Base-by-base conservation (phyloP, 352 stramenopile genomes). In the Discostella stelligera region DNA sequence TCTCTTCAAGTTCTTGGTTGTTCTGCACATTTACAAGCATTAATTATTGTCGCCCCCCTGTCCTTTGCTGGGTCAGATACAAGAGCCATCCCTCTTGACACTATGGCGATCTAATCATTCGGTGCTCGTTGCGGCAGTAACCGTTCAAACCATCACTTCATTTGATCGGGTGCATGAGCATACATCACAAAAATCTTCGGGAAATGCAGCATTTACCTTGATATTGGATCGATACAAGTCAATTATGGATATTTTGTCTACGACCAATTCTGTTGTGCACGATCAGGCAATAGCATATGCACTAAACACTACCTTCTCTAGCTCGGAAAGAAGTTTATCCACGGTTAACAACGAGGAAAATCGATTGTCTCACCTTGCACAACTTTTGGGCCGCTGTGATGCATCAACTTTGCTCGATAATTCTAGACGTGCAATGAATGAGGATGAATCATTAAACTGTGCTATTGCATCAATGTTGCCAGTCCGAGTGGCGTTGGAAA, bases 401-500 rank as follows among this genome's bases (percentile, higher is more conserved):
- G 44, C 68, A 49, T 66, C 66, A 18, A 52, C 37, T 14, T 44
- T 44, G 37, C 37, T 44, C 3, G 7, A 11, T 44, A 44, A 0
- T 44, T 10, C 37, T 13, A 44, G 7, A 13, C 1, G 37, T 44
- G 37, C 2, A 44, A 10, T 44, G 2, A 44, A 14, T 44, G 37
- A 44, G 7, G 11, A 14, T 14, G 37, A 44, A 44, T 54, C 3
- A 6, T 56, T 41, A 8, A 41, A 71, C 50, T 13, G 48, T n/a
- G 50, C 46, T 18, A 49, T 61, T 11, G 48, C 65, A 54, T 32
- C 18, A 20, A 62, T 87, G 3, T 53, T 89, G 21, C 87, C 87
- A 46, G 65, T 79, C n/a, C 66, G 82, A 32, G 79, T 90, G 2
- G 85, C 84, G 54, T 59, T 93, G 7, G 86, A 93, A 46, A 79